Evolutionary conservation across 495 filamentous ascomycete genomes (phyloP).

Genomic region (Neurospora discreta): DNA sequence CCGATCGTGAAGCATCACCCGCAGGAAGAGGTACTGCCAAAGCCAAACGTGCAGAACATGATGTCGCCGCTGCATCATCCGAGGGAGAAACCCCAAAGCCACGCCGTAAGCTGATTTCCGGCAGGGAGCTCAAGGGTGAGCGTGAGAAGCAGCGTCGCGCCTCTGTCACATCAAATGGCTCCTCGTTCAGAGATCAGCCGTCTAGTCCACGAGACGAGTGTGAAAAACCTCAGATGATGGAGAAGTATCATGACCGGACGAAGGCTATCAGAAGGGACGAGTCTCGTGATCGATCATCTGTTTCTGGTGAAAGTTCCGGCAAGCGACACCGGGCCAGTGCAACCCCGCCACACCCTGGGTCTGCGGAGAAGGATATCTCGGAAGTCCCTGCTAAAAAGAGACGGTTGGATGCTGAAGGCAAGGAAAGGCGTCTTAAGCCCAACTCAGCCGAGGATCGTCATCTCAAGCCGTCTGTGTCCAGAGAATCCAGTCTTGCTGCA

Average conservation of each 20-base stretch:
- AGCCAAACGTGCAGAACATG: slow-evolving; percentile 36
- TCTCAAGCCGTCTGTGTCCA: slow-evolving; percentile 24
- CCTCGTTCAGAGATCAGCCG: slow-evolving; percentile 23
- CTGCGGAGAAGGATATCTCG: slow-evolving; percentile 41
- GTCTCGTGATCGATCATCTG: slow-evolving; percentile 40
- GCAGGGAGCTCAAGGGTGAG: slow-evolving; percentile 45
- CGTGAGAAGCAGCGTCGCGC: slow-evolving; percentile 42
- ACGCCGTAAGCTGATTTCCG: slow-evolving; percentile 47
- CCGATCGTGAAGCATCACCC: slow-evolving; percentile 44
- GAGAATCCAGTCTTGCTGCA: slow-evolving; percentile 19
- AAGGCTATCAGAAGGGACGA: slow-evolving; percentile 44
- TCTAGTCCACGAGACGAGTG: slow-evolving; percentile 34
- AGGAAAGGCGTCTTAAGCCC: slow-evolving; percentile 29
- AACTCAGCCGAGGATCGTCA: slow-evolving; percentile 31
- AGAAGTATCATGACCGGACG: slow-evolving; percentile 38
- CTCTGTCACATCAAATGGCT: slow-evolving; percentile 37
- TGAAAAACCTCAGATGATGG: slow-evolving; percentile 27
- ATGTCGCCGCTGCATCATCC: slow-evolving; percentile 34
- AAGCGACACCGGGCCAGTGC: slow-evolving; percentile 59
- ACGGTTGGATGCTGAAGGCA: slow-evolving; percentile 34
- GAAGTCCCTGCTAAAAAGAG: slow-evolving; percentile 41
- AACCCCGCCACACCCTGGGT: slow-evolving; percentile 52
- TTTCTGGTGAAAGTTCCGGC: slow-evolving; percentile 36
- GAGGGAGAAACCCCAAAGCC: slow-evolving; percentile 45
- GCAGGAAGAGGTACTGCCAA: slow-evolving; percentile 29